These are phyloP conservation scores for Kwoniella sp. DNA, from an alignment of 768 basidiomycete species.

Conservation along the genomic window DNA sequence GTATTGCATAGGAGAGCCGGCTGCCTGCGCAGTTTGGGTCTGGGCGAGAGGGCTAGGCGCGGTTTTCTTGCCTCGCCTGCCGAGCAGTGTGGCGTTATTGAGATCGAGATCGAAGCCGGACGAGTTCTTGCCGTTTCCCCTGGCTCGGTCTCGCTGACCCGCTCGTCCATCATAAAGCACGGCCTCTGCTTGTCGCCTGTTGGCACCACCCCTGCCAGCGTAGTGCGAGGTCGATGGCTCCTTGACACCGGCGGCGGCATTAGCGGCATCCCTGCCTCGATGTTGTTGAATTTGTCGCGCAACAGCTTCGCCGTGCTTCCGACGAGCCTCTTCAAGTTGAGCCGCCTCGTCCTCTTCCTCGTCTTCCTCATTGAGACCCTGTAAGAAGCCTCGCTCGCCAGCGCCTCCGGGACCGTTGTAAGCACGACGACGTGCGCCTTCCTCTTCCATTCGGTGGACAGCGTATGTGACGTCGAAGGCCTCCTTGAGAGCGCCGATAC, in stretches of 20 bases:
- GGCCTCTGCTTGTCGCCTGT: constrained; percentile 53
- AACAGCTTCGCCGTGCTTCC: constrained; percentile 52
- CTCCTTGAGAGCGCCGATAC: constrained; percentile 87
- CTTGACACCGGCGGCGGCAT: constrained; percentile 47
- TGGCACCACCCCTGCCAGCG: constrained; percentile 53
- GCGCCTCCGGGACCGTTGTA: constrained; percentile 74
- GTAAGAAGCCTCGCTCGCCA: constrained; percentile 70
- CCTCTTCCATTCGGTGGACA: constrained; percentile 99
- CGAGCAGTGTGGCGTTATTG: constrained; percentile 78
- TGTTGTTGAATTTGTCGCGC: constrained; percentile 52
- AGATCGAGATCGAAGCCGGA: constrained; percentile 76
- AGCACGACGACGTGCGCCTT: constrained; percentile 79
- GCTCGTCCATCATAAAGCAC: constrained; percentile 63
- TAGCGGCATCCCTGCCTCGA: constrained; percentile 47
- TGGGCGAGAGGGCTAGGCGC: constrained; percentile 38
- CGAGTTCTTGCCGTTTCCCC: constrained; percentile 21
- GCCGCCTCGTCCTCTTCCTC: constrained; percentile 62
- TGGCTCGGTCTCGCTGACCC: constrained; percentile 63
- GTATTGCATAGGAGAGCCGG: constrained; percentile 36
- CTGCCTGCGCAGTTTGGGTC: constrained; percentile 16
- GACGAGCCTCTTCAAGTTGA: constrained; percentile 56
- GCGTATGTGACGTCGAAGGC: constrained; percentile 99
- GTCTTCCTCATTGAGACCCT: constrained; percentile 88
- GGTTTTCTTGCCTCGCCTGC: constrained; percentile 52
- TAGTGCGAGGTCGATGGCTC: constrained; percentile 48